Base-by-base conservation (phyloP, 192 early-diverging fungal species). In the Obelidium mucronatum region DNA sequence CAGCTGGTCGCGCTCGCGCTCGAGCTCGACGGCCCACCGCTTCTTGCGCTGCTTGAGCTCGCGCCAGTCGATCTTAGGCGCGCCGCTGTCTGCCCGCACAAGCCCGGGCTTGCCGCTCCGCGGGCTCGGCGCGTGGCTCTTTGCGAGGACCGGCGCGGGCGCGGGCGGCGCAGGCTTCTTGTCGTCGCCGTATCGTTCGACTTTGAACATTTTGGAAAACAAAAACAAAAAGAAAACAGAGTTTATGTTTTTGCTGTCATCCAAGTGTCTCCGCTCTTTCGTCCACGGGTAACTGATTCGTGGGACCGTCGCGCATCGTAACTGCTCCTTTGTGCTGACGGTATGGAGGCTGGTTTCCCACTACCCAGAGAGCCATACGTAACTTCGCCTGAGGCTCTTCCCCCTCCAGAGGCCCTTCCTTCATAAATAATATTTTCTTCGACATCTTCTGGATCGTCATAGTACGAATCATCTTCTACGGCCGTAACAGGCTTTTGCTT, bases 21-120 rank as follows among this genome's bases (percentile, higher is more conserved):
- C 74, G 33, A 76, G 28, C 2, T 76, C 74, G 4, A 40, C n/a
- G 19, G 63, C 74, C 74, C 74, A 76, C 26, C 40, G 26, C 36
- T 66, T 76, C 53, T 76, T 76, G 6, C n/a, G 5, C 5, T 17
- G 15, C 40, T 76, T 76, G 17, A 67, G 11, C 26, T 67, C 64
- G 15, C 74, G 61, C 74, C 74, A 76, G 61, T 54, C 51, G 5
- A 30, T 28, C 30, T 52, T 68, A 11, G 59, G 11, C n/a, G 48
- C 5, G 59, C 24, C 22, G 22, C 59, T 31, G n/a, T n/a, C n/a
- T 31, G 19, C 1, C 0, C n/a, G n/a, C 63, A 22, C 34, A 39
- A 17, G 17, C 6, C 37, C 34, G 63, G 15, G 22, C 36, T 65
- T 30, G 30, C 63, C 0, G 17, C 37, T 19, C 17, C 34, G 34